Conservation (phyloP, 139 green algal genomes). For the Chlamydomonas applanata region DNA sequence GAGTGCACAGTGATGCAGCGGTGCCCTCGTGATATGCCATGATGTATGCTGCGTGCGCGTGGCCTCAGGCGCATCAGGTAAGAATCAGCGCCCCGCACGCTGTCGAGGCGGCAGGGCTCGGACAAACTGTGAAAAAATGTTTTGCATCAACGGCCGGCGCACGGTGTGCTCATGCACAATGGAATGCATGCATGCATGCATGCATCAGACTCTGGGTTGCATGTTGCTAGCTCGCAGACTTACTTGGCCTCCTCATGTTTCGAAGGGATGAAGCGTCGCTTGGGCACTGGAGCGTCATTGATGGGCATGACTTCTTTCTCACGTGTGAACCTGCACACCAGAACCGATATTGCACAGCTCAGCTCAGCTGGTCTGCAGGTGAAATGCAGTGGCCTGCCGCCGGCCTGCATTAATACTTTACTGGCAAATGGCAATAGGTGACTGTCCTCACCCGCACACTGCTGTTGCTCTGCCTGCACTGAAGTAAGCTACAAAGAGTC, state of each 20-base stretch:
- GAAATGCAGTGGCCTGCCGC: not conserved
- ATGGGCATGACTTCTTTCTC: constrained; percentile 80
- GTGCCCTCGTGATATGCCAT: too few species aligned
- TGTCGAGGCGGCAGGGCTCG: constrained; percentile 2
- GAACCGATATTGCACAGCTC: not conserved
- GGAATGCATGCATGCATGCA: not conserved
- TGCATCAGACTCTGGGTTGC: not conserved
- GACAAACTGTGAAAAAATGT: constrained; percentile 37
- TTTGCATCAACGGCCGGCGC: constrained; percentile 13
- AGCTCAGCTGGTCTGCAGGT: not conserved
- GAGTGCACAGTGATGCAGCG: too few species aligned
- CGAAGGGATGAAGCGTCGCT: constrained; percentile 93
- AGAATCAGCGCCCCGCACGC: constrained; percentile 5
- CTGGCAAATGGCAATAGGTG: too few species aligned
- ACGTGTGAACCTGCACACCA: constrained; percentile 77
- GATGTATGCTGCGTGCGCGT: constrained; percentile 1
- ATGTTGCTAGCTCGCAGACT: too few species aligned
- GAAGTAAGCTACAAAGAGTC: too few species aligned
- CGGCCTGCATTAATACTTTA: too few species aligned
- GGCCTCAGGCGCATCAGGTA: constrained; percentile 13
- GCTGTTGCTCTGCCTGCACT: too few species aligned
- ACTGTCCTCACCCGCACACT: too few species aligned
- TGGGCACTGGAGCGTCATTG: constrained; percentile 83
- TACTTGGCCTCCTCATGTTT: constrained; percentile 96
- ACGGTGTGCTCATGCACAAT: too few species aligned